Evolutionary conservation across 352 stramenopile species (phyloP), one percentile per base, ranked within the genome.

Genomic region (Phytophthora vignae): DNA sequence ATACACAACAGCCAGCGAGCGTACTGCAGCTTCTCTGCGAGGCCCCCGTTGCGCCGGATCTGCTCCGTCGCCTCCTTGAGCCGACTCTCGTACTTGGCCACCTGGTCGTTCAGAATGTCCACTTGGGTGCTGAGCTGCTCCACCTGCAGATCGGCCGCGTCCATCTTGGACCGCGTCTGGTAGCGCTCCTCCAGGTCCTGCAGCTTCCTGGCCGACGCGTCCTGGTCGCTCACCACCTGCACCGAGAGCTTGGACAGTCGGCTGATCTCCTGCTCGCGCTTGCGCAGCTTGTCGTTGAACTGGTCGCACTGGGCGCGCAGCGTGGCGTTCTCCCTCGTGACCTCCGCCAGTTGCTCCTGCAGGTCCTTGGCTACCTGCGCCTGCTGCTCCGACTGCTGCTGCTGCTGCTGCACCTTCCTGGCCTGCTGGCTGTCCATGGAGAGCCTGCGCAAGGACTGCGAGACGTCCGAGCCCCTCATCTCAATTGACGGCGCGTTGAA

Each of bases 31-130:
- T 90, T 87, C 11, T 94, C 74, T 2, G 84, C 78, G 1, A 94
- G 64, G 15, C 38, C 54, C 12, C 64, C 77, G 52, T 82, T 82
- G 1, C 73, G 75, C 31, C 55, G 64, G 31, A 92, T 78, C 57
- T 92, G 78, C 22, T 92, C 74, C 25, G 80, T 83, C 1, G 85
- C 77, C 22, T 90, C 83, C 60, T 84, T 87, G 1, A 96, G 68
- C 38, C 84, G 82, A n/a, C 71, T 74, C 55, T 96, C 89, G 63
- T 96, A 94, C 71, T 92, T 94, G 25, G 81, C 85, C 22, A 94
- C 87, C 54, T 96, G 87, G 52, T 86, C 86, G 62, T 93, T 96
- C 11, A 96, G 67, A 14, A 93, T 65, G 59, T 94, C 84, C 12
- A 96, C 82, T 62, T 94, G 89, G 0, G 73, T 78, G 27, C 73